Evolutionary conservation across 768 basidiomycete species (phyloP).

Genomic region (Lactarius indigo): DNA sequence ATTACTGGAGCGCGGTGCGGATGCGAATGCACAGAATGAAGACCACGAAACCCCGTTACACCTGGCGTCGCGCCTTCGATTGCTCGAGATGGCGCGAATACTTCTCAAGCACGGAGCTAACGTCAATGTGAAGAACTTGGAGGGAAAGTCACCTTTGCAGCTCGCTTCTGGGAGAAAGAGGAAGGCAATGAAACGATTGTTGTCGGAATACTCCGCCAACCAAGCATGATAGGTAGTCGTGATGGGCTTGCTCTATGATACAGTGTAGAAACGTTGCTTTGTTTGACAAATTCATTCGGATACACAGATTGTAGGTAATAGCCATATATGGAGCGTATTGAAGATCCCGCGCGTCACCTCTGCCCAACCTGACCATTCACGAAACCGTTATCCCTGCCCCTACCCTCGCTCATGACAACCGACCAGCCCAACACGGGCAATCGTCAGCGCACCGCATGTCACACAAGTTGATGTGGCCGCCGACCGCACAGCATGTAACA

Average conservation of each 20-base stretch:
- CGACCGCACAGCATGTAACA: too few species aligned
- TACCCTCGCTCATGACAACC: not conserved
- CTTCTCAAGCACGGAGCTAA: not conserved
- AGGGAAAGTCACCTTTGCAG: not conserved
- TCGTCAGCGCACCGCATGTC: not conserved
- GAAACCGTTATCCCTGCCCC: not conserved
- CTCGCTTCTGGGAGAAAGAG: not conserved
- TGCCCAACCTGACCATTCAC: not conserved
- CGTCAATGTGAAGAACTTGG: not conserved
- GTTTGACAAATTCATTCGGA: not conserved
- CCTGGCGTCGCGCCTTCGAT: not conserved
- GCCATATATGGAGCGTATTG: not conserved
- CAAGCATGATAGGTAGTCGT: not conserved
- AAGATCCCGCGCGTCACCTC: not conserved
- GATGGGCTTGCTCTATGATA: not conserved
- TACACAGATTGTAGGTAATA: not conserved
- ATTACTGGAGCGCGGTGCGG: not conserved
- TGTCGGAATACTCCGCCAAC: not conserved
- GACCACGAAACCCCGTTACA: not conserved
- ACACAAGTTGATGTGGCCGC: too few species aligned
- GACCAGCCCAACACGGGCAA: not conserved
- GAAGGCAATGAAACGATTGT: not conserved
- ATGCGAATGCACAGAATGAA: not conserved
- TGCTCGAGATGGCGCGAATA: not conserved
- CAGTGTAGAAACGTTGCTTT: not conserved